These are phyloP conservation scores for Boletus sensibilis DNA, from an alignment of 768 basidiomycete genomes.

Conservation along the genomic window DNA sequence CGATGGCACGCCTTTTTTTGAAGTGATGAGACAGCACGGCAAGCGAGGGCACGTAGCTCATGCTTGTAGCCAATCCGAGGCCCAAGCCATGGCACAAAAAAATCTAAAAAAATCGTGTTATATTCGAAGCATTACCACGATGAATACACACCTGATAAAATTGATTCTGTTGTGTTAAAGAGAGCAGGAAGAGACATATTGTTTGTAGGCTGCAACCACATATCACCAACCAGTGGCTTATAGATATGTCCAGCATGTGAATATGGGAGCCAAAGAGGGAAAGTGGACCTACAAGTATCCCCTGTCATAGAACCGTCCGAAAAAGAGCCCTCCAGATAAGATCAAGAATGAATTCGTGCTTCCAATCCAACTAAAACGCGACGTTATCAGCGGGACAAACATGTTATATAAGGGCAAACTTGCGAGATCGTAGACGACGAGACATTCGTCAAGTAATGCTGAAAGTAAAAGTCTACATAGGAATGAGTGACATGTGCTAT, in stretches of 20 bases:
- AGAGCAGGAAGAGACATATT: conserved; percentile 44
- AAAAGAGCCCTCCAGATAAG: conserved; percentile 43
- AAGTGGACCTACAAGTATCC: conserved; percentile 45
- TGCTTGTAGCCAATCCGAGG: conserved; percentile 38
- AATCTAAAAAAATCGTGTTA: conserved; percentile 33
- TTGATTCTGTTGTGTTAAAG: conserved; percentile 37
- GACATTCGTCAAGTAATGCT: conserved; percentile 34
- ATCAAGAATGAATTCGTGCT: conserved; percentile 47
- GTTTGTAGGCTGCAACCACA: conserved; percentile 44
- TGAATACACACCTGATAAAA: conserved; percentile 36
- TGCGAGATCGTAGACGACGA: conserved; percentile 39
- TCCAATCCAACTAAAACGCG: conserved; percentile 42
- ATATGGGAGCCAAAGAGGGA: not conserved
- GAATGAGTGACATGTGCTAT: not conserved
- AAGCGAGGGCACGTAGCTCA: conserved; percentile 41
- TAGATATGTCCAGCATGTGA: not conserved
- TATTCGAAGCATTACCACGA: conserved; percentile 7
- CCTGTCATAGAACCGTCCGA: conserved; percentile 49
- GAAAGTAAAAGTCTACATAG: conserved; percentile 38
- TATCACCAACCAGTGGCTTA: conserved; percentile 44
- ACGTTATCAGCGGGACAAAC: not conserved
- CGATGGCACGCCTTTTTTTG: conserved; percentile 37
- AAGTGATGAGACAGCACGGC: conserved; percentile 49
- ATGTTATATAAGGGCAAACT: conserved; percentile 4
- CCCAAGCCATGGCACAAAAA: conserved; percentile 39